phyloP scores from a whole-genome alignment of 2,329 filamentous ascomycete genomes.

The Hirsutella rhossiliensis region DNA sequence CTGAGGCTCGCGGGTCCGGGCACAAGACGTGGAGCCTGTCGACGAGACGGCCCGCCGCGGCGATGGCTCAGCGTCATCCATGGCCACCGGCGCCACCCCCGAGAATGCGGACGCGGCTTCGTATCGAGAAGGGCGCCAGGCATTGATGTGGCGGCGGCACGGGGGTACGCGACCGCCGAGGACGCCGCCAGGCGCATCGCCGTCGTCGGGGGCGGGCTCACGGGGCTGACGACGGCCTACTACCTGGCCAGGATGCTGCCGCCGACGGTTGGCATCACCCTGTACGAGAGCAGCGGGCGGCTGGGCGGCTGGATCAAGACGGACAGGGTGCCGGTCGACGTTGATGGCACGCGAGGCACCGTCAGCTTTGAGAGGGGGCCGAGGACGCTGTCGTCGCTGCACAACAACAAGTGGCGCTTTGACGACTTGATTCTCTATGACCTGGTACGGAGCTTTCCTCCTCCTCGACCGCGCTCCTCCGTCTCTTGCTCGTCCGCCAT shows the following conservation, averaged over 20 bases:
- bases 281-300: constrained; percentile 62
- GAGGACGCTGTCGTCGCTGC: constrained; percentile 54
- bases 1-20: constrained; percentile 9
- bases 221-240: constrained; percentile 67
- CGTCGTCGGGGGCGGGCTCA: constrained; percentile 71
- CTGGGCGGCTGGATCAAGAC: constrained; percentile 80
- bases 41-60: constrained; percentile 3
- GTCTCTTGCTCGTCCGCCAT: background rate
- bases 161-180: constrained; percentile 7
- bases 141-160: background rate
- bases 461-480: too few species aligned
- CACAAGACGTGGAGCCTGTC: background rate
- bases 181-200: constrained; percentile 36
- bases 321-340: constrained; percentile 42
- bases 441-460: constrained; percentile 41
- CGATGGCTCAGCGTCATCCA: constrained; percentile 1
- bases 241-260: constrained; percentile 61
- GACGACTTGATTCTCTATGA: constrained; percentile 58
- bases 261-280: constrained; percentile 52
- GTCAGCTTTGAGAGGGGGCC: constrained; percentile 79
- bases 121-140: too few species aligned
- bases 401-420: constrained; percentile 26
- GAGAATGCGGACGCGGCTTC: too few species aligned
- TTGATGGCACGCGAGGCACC: constrained; percentile 38
- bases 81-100: too few species aligned